Base-by-base conservation (phyloP, 176 grass and related monocot species). In the Cymbopogon citratus region DNA sequence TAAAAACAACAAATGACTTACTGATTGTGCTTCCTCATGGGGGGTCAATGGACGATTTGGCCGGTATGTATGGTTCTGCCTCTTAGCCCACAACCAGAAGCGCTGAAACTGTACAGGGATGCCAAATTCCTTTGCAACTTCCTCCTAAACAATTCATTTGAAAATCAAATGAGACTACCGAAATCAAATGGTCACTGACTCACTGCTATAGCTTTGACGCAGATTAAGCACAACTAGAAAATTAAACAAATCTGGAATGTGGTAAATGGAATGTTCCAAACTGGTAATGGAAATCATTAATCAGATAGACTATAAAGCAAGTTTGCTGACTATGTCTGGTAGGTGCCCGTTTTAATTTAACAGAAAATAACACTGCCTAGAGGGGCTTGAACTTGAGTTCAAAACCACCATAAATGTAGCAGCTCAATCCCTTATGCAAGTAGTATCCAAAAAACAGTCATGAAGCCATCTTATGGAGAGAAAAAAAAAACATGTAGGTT, bases 21-120 rank as follows among this genome's bases (percentile, higher is more conserved):
- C 91, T 24, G 94, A 91, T 90, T 94, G 91, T 43, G 87, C 66
- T 83, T 97, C 94, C 75, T 97, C 94, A 63, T 90, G 84, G 54
- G 94, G 60, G 13, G 68, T 70, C 67, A 97, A 69, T 35, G 89
- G 94, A 68, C 94, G 88, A 76, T 97, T 97, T 9, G 94, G 94
- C 34, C 94, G 89, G 39, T 97, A 97, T n/a, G 94, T 97, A 87
- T 97, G 94, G 69, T 97, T 97, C 89, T 97, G 94, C 74, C 94
- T 86, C 89, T 97, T 97, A 74, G 94, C 94, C 94, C 94, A 97
- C 84, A 97, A 82, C 94, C 94, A 97, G 67, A 93, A 97, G 44
- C 94, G 89, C 66, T 97, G 94, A 87, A 83, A 97, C 66, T 97
- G 94, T 63, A 97, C 89, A 77, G 94, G 94, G 35, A 97, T 88